Base-by-base conservation (phyloP, 345 rosid genomes). In the Leavenworthia alabamica region DNA sequence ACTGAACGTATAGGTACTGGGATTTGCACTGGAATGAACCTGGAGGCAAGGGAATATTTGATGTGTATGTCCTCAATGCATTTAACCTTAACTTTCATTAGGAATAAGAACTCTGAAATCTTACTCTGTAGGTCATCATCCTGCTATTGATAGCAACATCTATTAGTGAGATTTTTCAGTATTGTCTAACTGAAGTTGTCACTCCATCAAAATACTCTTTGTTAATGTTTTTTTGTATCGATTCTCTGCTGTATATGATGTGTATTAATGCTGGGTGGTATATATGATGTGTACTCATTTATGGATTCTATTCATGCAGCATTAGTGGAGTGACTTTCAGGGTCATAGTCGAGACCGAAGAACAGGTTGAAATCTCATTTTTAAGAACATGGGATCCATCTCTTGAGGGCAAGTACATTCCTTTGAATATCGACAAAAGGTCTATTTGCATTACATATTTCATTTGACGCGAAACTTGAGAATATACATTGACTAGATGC, bases 391-490 rank as follows among this genome's bases (percentile, higher is more conserved):
- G 95, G 95, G 75, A 81, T 69, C 73, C 78, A 68, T 82, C 90
- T 42, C 90, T 84, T 16, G 90, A 79, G 83, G 88, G 90, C 11
- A 80, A 82, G 73, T 76, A 56, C 51, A 76, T 86, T 73, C 95
- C 95, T 49, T 61, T 86, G 74, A 84, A 81, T 70, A 84, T 86
- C 19, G 95, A 86, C 64, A 86, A 81, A 74, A 84, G 90, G 90
- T 84, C 36, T 60, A 56, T 70, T 70, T 62, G 48, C 62, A 35
- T 60, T 42, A 15, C 29, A n/a, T 20, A 50, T 16, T 2, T 17
- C 5, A 32, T 23, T 0, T 13, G 8, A 23, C 46, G 3, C 10
- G 60, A 54, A 45, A 10, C 60, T 69, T 28, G 44, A 41, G 50
- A 12, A 41, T 40, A 29, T 36, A 22, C 49, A 41, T 68, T 46